Conservation (phyloP, 495 filamentous ascomycete species). For the Penicillium bovifimosum region DNA sequence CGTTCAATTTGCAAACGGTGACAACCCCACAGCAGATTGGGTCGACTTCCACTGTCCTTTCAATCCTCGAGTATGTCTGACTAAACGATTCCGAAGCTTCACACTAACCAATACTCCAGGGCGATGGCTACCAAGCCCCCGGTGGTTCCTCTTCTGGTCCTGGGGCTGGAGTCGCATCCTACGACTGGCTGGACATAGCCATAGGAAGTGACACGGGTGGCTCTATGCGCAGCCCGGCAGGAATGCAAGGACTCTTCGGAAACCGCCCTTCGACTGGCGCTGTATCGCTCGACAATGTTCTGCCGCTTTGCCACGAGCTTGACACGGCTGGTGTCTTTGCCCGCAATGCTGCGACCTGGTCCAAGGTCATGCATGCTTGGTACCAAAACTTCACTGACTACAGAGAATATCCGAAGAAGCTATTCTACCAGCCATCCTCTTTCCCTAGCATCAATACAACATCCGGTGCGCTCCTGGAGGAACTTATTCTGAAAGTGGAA, state of each 20-base stretch:
- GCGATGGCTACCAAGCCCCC: conserved; percentile 41
- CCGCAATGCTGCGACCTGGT: conserved; percentile 44
- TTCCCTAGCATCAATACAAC: conserved; percentile 17
- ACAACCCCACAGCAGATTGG: conserved; percentile 35
- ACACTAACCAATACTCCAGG: conserved; percentile 5
- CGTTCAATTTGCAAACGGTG: conserved; percentile 41
- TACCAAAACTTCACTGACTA: conserved; percentile 41
- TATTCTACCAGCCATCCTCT: conserved; percentile 28
- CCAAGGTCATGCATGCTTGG: conserved; percentile 37
- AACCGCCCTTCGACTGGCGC: conserved; percentile 23
- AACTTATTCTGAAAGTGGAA: conserved; percentile 38
- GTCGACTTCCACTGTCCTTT: conserved; percentile 40
- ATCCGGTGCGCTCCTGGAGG: conserved; percentile 26
- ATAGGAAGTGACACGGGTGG: conserved; percentile 47
- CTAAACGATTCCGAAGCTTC: background rate
- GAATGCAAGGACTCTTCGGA: conserved; percentile 33
- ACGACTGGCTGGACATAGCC: conserved; percentile 39
- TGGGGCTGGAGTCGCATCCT: conserved; percentile 33
- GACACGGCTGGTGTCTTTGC: conserved; percentile 48
- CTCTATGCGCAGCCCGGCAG: conserved; percentile 32
- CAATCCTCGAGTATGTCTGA: conserved; percentile 28
- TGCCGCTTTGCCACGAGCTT: conserved; percentile 39
- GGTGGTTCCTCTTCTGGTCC: conserved; percentile 35
- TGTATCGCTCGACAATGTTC: conserved; percentile 27
- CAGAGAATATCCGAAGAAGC: conserved; percentile 40